Conservation (phyloP, 306 rosid species). For the Fagus crenata region DNA sequence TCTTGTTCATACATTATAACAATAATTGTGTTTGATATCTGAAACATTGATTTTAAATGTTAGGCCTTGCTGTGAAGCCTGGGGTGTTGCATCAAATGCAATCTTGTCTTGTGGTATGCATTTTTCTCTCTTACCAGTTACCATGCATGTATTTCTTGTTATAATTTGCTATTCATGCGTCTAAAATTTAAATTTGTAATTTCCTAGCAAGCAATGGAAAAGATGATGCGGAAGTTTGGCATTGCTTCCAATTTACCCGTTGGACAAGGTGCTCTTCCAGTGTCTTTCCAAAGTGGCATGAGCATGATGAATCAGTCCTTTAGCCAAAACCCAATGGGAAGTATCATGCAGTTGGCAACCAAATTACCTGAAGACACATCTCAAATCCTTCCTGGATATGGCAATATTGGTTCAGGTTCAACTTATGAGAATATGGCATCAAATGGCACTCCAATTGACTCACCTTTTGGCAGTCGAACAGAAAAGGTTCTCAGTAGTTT, state of each 20-base stretch:
- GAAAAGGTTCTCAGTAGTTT: slow-evolving; percentile 75
- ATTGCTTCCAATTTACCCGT: slow-evolving; percentile 46
- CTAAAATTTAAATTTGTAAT: slow-evolving; percentile 27
- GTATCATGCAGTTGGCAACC: slow-evolving; percentile 46
- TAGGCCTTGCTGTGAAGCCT: slow-evolving; percentile 90
- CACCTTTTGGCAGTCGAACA: slow-evolving; percentile 58
- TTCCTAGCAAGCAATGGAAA: slow-evolving; percentile 63
- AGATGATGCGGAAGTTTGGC: slow-evolving; percentile 74
- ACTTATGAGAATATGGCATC: slow-evolving; percentile 42
- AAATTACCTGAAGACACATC: slow-evolving; percentile 42
- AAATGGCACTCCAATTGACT: slow-evolving; percentile 38
- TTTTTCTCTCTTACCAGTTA: slow-evolving; percentile 24
- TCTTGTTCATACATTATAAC: background rate
- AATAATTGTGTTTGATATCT: slow-evolving; percentile 16
- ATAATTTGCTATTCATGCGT: slow-evolving; percentile 21
- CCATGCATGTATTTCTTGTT: slow-evolving; percentile 14
- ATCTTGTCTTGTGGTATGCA: slow-evolving; percentile 59
- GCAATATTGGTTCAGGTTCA: slow-evolving; percentile 39
- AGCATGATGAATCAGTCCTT: slow-evolving; percentile 34
- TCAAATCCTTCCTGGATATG: slow-evolving; percentile 48
- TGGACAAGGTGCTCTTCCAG: slow-evolving; percentile 56
- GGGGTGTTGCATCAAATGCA: slow-evolving; percentile 73
- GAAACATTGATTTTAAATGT: slow-evolving; percentile 20
- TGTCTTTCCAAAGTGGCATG: slow-evolving; percentile 55
- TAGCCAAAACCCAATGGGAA: slow-evolving; percentile 48